A percentile compares a stretch with the other conserved stretches of the same genome.
phyloP scores from a whole-genome alignment of 78 protist species.

The Dictyostelium citrinum region DNA sequence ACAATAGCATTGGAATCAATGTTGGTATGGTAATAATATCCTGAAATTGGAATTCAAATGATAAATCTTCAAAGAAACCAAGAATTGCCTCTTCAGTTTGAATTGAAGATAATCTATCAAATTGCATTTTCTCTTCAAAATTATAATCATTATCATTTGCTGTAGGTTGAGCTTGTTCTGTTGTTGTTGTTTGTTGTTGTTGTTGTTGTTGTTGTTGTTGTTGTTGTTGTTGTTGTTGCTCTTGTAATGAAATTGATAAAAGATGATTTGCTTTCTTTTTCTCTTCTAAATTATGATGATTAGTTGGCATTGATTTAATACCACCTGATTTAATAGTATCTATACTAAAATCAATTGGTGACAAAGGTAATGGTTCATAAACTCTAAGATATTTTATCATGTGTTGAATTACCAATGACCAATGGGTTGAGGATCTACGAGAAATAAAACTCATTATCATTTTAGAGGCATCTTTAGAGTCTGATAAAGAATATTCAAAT shows the following conservation, averaged over 20 bases:
- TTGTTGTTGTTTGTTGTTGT: neutral
- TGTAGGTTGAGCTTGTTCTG: neutral
- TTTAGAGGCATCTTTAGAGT: neutral
- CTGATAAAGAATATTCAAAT: neutral
- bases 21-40: conserved; percentile 13
- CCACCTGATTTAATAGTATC: neutral
- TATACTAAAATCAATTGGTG: conserved; percentile 2
- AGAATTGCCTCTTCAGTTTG: conserved; percentile 35
- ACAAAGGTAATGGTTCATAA: conserved; percentile 6
- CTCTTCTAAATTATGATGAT: neutral
- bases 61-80: conserved; percentile 35
- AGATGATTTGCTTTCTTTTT: neutral
- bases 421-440: conserved; percentile 33
- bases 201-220: neutral
- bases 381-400: conserved; percentile 17
- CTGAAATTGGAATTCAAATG: conserved; percentile 53
- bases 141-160: neutral
- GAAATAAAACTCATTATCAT: conserved; percentile 33
- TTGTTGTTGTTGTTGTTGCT: neutral
- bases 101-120: neutral
- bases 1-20: conserved; percentile 19
- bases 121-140: neutral
- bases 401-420: conserved; percentile 4
- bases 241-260: neutral
- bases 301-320: neutral